These are phyloP conservation scores for Boechera stricta DNA, from an alignment of 345 rosid species.

Conservation along the genomic window DNA sequence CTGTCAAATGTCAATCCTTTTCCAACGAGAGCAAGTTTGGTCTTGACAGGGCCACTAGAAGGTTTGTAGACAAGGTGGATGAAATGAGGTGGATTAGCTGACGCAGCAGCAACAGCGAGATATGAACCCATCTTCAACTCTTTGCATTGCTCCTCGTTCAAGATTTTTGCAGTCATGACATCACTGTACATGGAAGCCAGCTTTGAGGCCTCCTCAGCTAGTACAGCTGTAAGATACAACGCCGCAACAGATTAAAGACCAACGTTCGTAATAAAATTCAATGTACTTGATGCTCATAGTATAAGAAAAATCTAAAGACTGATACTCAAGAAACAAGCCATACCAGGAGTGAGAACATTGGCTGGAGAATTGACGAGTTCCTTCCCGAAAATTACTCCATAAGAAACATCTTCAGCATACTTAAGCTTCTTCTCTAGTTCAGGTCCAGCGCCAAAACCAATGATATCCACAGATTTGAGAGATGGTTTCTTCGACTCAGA, in stretches of 20 bases:
- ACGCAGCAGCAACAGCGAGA: slow-evolving; percentile 97
- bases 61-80: slow-evolving; percentile 94
- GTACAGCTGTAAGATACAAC: slow-evolving; percentile 62
- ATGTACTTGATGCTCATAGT: not conserved
- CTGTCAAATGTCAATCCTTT: slow-evolving; percentile 98
- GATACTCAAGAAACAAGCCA: slow-evolving; percentile 17
- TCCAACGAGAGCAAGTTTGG: slow-evolving; percentile 86
- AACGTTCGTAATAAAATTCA: slow-evolving; percentile 5
- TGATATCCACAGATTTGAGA: slow-evolving; percentile 77
- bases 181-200: slow-evolving; percentile 75
- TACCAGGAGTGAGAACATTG: slow-evolving; percentile 95
- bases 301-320: not conserved
- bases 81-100: slow-evolving; percentile 85
- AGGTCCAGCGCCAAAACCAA: slow-evolving; percentile 88
- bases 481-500: slow-evolving; percentile 73
- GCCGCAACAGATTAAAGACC: not conserved
- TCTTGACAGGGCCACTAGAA: slow-evolving; percentile 68
- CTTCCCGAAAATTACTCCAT: slow-evolving; percentile 75
- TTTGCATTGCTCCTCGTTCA: slow-evolving; percentile 76
- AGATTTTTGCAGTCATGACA: slow-evolving; percentile 81
- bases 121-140: slow-evolving; percentile 97
- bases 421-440: slow-evolving; percentile 85
- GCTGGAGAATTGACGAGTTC: slow-evolving; percentile 97
- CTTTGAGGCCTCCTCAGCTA: slow-evolving; percentile 89
- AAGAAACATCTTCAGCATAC: slow-evolving; percentile 81